Evolutionary conservation across 805 yeast species (phyloP), one percentile per base, ranked within the genome.

Genomic region (Candida suzukii): DNA sequence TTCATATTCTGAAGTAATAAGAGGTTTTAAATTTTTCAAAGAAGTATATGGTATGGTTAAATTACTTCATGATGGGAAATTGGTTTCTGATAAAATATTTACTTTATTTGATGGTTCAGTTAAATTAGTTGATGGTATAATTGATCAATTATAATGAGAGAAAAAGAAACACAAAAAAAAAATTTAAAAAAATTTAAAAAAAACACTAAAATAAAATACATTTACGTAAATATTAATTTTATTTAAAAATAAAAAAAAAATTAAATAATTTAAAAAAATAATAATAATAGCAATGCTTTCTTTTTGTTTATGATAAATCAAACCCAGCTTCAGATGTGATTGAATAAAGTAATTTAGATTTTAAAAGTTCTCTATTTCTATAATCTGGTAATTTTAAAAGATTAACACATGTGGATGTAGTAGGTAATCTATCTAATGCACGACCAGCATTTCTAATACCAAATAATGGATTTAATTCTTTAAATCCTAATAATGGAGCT

Each of bases 381-480:
- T 93, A 93, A 56, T 88, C 83, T 0, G 99, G 99, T 22, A 93
- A 60, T 53, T 83, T 88, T 46, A 93, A 66, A 43, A 93, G 61
- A 55, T 93, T 93, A 25, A 88, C 86, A 68, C 99, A 93, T 0
- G 99, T 93, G 0, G 96, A 79, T 0, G 98, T 84, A 0, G 97
- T 87, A 0, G 99, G 99, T 31, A 93, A 65, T 25, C 95, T 64
- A 2, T 67, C 68, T 2, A 22, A 19, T 22, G 74, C 75, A 10
- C 56, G 41, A 0, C 91, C 93, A 0, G 81, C 71, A 48, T 79
- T 79, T 30, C 86, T 60, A 37, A 93, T 82, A 1, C 95, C 95
- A 60, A 93, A 88, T 41, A 67, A 69, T 0, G 99, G 99, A 25
- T 63, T 66, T 37, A 88, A 67, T 3, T 80, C 76, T 13, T 73